Conservation (phyloP, 2,329 filamentous ascomycete genomes). For the Alternaria tenuissima region DNA sequence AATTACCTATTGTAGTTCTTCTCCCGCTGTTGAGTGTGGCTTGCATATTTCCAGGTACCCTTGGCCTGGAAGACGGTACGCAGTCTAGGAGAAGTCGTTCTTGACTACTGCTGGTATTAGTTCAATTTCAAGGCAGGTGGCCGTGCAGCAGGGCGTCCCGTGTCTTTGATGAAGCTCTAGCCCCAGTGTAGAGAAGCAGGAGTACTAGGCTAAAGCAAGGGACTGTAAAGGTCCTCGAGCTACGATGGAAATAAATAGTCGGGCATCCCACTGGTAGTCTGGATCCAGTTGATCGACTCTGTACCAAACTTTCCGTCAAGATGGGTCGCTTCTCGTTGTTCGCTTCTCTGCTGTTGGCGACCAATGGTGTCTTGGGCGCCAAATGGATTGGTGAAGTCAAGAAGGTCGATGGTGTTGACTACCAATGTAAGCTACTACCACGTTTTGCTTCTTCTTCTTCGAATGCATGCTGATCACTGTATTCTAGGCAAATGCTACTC, state of each 20-base stretch:
- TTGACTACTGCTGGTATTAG: conserved; percentile 4
- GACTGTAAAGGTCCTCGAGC: background rate
- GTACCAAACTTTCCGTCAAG: conserved; percentile 12
- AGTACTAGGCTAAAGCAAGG: conserved; percentile 4
- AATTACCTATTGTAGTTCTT: background rate
- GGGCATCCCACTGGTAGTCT: background rate
- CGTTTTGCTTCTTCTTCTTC: too few relatives aligned
- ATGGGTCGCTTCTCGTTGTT: conserved; percentile 37
- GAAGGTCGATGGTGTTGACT: conserved; percentile 31
- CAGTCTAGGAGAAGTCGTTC: background rate
- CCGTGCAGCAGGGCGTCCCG: conserved; percentile 11
- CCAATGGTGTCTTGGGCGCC: conserved; percentile 24
- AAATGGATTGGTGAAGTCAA: conserved; percentile 44
- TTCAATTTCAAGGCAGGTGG: background rate
- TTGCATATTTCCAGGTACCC: background rate
- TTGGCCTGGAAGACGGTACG: background rate
- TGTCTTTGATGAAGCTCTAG: conserved; percentile 4
- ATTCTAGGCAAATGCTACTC: conserved; percentile 44
- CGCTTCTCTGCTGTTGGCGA: conserved; percentile 30
- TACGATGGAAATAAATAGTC: conserved; percentile 16
- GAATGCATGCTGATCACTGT: background rate
- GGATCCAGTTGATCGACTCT: conserved; percentile 1
- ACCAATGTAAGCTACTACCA: conserved; percentile 31
- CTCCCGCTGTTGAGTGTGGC: conserved; percentile 6
- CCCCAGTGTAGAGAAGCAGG: background rate